Evolutionary conservation across 306 rosid species (phyloP).

Genomic region (Arachis stenosperma): DNA sequence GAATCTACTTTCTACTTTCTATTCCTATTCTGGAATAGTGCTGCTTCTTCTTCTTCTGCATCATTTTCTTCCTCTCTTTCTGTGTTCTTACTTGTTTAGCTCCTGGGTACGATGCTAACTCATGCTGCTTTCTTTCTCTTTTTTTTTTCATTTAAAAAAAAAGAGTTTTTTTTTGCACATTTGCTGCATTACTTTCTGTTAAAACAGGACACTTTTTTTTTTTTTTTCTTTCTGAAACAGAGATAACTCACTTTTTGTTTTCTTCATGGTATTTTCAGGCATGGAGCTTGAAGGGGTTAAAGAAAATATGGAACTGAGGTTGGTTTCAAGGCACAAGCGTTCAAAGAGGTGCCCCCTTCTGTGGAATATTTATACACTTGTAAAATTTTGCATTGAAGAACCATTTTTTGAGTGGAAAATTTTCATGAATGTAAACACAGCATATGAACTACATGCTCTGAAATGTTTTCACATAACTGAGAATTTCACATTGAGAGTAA

Average conservation of each 20-base stretch:
- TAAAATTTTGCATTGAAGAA: too few relatives aligned
- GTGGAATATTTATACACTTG: not conserved
- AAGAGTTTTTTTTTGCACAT: not conserved
- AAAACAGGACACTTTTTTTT: constrained; percentile 22
- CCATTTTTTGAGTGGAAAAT: too few relatives aligned
- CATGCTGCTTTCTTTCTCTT: constrained; percentile 14
- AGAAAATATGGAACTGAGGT: constrained; percentile 47
- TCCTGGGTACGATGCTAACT: constrained; percentile 48
- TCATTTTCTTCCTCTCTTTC: constrained; percentile 25
- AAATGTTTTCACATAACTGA: too few relatives aligned
- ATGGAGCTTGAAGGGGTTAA: constrained; percentile 63
- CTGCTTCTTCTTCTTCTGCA: constrained; percentile 36
- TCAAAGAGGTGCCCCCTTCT: constrained; percentile 67
- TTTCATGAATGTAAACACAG: too few relatives aligned
- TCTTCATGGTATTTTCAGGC: constrained; percentile 48
- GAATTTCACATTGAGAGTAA: too few relatives aligned
- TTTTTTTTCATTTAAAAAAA: not conserved
- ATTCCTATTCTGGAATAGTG: constrained; percentile 26
- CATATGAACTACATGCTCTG: too few relatives aligned
- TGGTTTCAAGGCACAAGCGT: constrained; percentile 61
- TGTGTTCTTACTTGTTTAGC: constrained; percentile 41
- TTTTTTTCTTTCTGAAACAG: not conserved
- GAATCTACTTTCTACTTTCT: constrained; percentile 46
- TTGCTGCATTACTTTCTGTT: constrained; percentile 5
- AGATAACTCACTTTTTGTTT: constrained; percentile 31